A percentile compares a stretch with the other conserved stretches of the same genome.
Evolutionary conservation across 805 yeast genomes (phyloP).

Genomic region (Maudiozyma turicensis): DNA sequence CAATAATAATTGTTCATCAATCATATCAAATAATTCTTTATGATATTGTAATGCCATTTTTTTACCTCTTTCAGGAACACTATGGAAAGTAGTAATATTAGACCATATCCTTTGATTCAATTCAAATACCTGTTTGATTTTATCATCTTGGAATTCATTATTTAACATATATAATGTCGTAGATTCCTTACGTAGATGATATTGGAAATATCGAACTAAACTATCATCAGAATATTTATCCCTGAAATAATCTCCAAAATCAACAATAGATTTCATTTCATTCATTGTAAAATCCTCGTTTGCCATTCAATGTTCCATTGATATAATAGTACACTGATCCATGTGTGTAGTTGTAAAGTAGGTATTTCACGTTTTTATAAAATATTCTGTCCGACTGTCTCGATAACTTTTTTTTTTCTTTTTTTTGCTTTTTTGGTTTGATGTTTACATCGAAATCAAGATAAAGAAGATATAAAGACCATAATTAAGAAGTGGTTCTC

Average conservation of each 20-base stretch:
- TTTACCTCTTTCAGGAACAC: too few relatives aligned
- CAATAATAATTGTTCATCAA: conserved; percentile 35
- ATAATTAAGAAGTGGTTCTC: too few relatives aligned
- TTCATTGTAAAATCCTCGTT: not conserved
- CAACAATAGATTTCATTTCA: conserved; percentile 1
- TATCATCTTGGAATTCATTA: conserved; percentile 1
- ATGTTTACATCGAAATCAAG: too few relatives aligned
- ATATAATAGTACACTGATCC: too few relatives aligned
- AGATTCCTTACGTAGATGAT: not conserved
- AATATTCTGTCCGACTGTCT: too few relatives aligned
- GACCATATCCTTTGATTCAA: conserved; percentile 1
- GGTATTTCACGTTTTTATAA: too few relatives aligned
- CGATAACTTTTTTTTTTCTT: too few relatives aligned
- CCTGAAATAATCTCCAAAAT: conserved; percentile 1
- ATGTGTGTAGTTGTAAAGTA: too few relatives aligned
- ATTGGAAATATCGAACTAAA: not conserved
- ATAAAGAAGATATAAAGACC: too few relatives aligned
- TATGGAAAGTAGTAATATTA: not conserved
- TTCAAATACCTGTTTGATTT: conserved; percentile 11
- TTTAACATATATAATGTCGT: not conserved
- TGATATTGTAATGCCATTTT: not conserved
- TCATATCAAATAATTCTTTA: conserved; percentile 11
- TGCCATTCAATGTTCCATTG: too few relatives aligned
- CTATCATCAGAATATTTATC: not conserved
- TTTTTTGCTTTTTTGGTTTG: too few relatives aligned